phyloP scores from a whole-genome alignment of 305 asterid species.

The Rubia tinctorum region DNA sequence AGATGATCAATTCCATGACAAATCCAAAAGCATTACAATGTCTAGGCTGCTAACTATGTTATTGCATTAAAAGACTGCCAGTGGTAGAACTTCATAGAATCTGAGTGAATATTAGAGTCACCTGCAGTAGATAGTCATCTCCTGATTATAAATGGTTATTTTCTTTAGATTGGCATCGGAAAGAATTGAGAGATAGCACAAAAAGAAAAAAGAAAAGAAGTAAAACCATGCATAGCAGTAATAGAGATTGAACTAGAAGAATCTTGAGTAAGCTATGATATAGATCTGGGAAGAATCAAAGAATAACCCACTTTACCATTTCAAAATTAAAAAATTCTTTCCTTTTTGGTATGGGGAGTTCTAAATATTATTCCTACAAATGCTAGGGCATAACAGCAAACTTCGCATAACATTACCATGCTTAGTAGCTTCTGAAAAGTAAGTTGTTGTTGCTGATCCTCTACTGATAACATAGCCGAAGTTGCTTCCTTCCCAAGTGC shows the following conservation, averaged over 20 bases:
- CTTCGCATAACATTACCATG: conserved; percentile 40
- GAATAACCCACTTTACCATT: neutral
- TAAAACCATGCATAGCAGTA: neutral
- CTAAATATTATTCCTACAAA: neutral
- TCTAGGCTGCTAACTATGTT: neutral
- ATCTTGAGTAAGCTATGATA: neutral
- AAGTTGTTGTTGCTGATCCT: conserved; percentile 77
- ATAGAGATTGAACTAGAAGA: neutral
- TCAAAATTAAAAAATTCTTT: neutral
- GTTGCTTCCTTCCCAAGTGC: conserved; percentile 88
- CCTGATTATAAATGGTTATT: neutral
- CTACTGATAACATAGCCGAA: conserved; percentile 82
- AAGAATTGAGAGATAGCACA: neutral
- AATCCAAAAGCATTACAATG: neutral
- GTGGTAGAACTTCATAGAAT: neutral
- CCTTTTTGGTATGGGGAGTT: neutral
- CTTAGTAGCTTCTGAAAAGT: conserved; percentile 72
- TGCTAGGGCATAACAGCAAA: neutral
- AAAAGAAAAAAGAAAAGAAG: neutral
- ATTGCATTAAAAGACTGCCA: neutral
- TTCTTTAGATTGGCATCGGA: neutral
- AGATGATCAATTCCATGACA: neutral
- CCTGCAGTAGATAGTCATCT: neutral
- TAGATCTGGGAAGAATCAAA: neutral
- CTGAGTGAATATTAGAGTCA: neutral